Conservation (phyloP, 495 filamentous ascomycete genomes). For the Aspergillus asperescens region DNA sequence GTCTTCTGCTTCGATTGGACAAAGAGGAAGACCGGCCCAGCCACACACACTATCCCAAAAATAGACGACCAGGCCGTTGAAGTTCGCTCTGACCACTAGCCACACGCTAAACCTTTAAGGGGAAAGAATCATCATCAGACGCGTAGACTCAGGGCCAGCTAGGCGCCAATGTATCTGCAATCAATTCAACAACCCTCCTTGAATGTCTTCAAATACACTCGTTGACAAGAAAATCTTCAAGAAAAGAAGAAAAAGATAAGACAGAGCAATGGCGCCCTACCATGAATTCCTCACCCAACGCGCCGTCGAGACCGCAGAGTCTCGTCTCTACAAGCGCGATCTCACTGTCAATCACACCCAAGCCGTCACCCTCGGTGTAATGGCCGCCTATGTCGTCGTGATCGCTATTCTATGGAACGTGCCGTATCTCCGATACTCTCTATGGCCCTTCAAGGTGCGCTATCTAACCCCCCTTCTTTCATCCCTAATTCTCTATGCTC, state of each 20-base stretch:
- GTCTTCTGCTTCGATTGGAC: not conserved
- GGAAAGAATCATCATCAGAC: slow-evolving; percentile 18
- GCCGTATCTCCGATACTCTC: slow-evolving; percentile 63
- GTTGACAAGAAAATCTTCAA: not conserved
- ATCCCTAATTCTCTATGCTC: not conserved
- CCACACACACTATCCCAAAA: slow-evolving; percentile 18
- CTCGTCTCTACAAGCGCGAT: slow-evolving; percentile 42
- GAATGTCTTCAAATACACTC: not conserved
- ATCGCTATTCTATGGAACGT: slow-evolving; percentile 77
- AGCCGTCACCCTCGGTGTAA: slow-evolving; percentile 64
- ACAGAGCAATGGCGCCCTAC: slow-evolving; percentile 30
- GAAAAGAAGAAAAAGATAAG: slow-evolving; percentile 3
- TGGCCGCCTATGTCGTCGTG: slow-evolving; percentile 63
- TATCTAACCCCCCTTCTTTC: not conserved
- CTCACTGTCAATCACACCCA: slow-evolving; percentile 66
- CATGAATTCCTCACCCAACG: slow-evolving; percentile 24
- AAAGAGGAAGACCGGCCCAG: slow-evolving; percentile 1
- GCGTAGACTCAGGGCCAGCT: slow-evolving; percentile 13
- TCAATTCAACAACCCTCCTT: not conserved
- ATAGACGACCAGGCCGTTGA: slow-evolving; percentile 7
- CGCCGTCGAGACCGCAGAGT: slow-evolving; percentile 22
- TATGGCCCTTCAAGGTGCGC: slow-evolving; percentile 78
- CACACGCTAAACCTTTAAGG: slow-evolving; percentile 9
- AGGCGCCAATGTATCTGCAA: slow-evolving; percentile 11
- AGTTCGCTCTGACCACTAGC: slow-evolving; percentile 10